Evolutionary conservation across 2,329 filamentous ascomycete species (phyloP).

Genomic region (Rachicladosporium sp.): DNA sequence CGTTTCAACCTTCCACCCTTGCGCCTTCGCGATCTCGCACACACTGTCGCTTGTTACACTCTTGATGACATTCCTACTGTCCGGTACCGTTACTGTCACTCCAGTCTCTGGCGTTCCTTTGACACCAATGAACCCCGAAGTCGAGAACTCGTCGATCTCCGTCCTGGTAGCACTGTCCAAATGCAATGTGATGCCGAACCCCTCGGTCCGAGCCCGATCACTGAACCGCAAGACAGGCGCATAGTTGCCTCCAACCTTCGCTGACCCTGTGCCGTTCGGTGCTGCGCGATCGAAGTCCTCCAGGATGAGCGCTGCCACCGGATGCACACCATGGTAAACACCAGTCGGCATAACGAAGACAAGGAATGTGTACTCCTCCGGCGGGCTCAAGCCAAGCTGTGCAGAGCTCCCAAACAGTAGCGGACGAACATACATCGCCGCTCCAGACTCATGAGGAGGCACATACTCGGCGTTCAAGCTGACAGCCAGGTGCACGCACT

Average conservation of each 20-base stretch:
- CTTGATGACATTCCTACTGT: slow-evolving; percentile 77
- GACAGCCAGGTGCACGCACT: slow-evolving; percentile 68
- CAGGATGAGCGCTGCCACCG: slow-evolving; percentile 73
- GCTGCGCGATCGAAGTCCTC: slow-evolving; percentile 90
- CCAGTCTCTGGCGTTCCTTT: slow-evolving; percentile 43
- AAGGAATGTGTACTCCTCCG: slow-evolving; percentile 82
- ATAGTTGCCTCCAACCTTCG: slow-evolving; percentile 95
- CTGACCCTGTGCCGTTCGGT: slow-evolving; percentile 78
- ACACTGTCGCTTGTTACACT: slow-evolving; percentile 74
- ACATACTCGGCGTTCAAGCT: slow-evolving; percentile 82
- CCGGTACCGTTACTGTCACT: slow-evolving; percentile 63
- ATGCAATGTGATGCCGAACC: slow-evolving; percentile 90
- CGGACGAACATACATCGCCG: slow-evolving; percentile 85
- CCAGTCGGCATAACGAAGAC: slow-evolving; percentile 88
- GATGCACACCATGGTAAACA: slow-evolving; percentile 82
- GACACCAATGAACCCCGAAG: slow-evolving; percentile 82
- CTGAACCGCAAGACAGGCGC: slow-evolving; percentile 82
- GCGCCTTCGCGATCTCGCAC: slow-evolving; percentile 59
- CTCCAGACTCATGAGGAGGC: slow-evolving; percentile 76
- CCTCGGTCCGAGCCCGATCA: slow-evolving; percentile 63
- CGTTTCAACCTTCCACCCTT: slow-evolving; percentile 76
- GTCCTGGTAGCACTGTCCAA: slow-evolving; percentile 73
- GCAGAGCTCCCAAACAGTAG: slow-evolving; percentile 78
- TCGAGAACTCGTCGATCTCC: slow-evolving; percentile 92
- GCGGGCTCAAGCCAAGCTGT: slow-evolving; percentile 73